Conservation (phyloP, 805 yeast species). For the Yarrowia osloensis region DNA sequence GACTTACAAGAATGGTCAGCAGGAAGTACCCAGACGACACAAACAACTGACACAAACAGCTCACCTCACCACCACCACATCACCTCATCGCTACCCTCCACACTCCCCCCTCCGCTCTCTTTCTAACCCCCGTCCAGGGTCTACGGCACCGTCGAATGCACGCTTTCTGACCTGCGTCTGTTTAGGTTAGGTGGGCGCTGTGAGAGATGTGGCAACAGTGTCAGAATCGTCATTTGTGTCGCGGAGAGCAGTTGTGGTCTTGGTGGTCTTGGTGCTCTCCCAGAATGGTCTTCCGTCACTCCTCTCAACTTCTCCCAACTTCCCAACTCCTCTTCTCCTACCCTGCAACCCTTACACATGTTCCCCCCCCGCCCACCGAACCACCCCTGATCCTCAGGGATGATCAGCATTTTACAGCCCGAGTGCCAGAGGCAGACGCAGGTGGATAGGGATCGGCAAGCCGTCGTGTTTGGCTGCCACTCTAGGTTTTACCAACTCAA, state of each 20-base stretch:
- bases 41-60: neutral
- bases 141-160: neutral
- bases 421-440: neutral
- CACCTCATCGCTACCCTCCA: neutral
- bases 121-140: neutral
- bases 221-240: neutral
- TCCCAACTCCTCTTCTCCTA: too few species aligned
- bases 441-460: constrained; percentile 17
- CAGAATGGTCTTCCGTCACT: too few species aligned
- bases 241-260: too few species aligned
- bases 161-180: constrained; percentile 23
- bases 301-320: too few species aligned
- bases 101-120: neutral
- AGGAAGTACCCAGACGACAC: too few species aligned
- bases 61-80: neutral
- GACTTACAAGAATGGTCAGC: too few species aligned
- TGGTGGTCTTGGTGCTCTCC: too few species aligned
- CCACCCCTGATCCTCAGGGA: constrained; percentile 27
- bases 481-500: constrained; percentile 20
- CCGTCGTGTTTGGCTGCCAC: constrained; percentile 26
- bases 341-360: too few species aligned
- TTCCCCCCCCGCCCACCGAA: neutral
- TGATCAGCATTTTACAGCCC: constrained; percentile 19
- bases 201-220: neutral
- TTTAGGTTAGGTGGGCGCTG: constrained; percentile 19